Conservation (phyloP, 2,329 filamentous ascomycete species). For the Cytospora paraplurivora region DNA sequence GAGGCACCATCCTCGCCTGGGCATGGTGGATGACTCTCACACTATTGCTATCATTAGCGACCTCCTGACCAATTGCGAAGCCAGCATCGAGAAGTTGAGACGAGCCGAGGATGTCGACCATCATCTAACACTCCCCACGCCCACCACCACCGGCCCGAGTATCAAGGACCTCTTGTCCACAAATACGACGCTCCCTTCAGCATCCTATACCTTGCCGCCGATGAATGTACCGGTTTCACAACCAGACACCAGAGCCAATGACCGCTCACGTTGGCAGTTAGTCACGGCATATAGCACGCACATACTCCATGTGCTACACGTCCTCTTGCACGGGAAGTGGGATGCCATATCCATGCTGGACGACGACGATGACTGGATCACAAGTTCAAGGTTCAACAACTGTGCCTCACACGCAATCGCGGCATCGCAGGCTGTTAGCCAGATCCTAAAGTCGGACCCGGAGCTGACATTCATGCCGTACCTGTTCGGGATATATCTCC, state of each 20-base stretch:
- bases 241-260: slow-evolving; percentile 24
- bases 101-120: slow-evolving; percentile 27
- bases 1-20: slow-evolving; percentile 46
- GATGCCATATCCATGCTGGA: slow-evolving; percentile 53
- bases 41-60: slow-evolving; percentile 41
- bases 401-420: slow-evolving; percentile 51
- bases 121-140: slow-evolving; percentile 12
- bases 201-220: neutral
- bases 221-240: neutral
- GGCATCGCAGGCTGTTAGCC: slow-evolving; percentile 48
- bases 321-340: slow-evolving; percentile 52
- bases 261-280: slow-evolving; percentile 40
- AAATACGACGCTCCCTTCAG: slow-evolving; percentile 9
- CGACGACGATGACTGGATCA: slow-evolving; percentile 51
- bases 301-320: slow-evolving; percentile 51
- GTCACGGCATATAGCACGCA: slow-evolving; percentile 51
- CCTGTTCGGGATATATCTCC: slow-evolving; percentile 54
- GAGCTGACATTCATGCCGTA: slow-evolving; percentile 56
- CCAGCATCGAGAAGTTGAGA: slow-evolving; percentile 40
- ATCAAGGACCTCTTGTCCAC: slow-evolving; percentile 33
- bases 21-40: slow-evolving; percentile 39
- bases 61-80: slow-evolving; percentile 43
- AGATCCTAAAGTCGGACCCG: slow-evolving; percentile 50
- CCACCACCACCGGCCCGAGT: slow-evolving; percentile 27
- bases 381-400: slow-evolving; percentile 47